Evolutionary conservation across 2,329 filamentous ascomycete genomes (phyloP).

Genomic region (Teratosphaeria destructans): DNA sequence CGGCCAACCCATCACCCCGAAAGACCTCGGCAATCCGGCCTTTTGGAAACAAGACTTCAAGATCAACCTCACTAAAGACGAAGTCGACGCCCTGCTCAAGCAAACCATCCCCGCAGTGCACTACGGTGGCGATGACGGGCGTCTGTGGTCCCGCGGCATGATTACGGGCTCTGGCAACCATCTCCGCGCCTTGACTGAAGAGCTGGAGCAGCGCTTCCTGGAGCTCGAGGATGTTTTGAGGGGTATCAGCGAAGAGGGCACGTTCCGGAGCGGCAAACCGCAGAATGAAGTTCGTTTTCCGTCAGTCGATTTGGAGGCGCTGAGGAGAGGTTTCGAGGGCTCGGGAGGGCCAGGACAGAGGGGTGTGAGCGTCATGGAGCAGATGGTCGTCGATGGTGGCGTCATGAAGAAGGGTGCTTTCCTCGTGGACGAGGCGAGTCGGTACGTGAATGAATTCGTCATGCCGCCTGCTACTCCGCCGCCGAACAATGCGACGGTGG

Average conservation of each 20-base stretch:
- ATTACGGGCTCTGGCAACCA: constrained; percentile 69
- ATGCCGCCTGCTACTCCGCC: constrained; percentile 26
- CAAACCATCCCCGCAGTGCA: constrained; percentile 44
- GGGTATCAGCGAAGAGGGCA: constrained; percentile 18
- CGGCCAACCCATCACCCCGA: constrained; percentile 16
- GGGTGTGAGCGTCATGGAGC: constrained; percentile 27
- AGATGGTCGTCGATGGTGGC: constrained; percentile 28
- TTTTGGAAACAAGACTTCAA: constrained; percentile 23
- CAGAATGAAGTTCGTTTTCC: constrained; percentile 24
- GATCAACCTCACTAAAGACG: constrained; percentile 27
- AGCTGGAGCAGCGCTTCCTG: constrained; percentile 61
- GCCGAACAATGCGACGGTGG: constrained; percentile 8
- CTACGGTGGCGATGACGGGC: constrained; percentile 32
- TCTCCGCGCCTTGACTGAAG: constrained; percentile 57
- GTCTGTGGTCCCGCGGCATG: constrained; percentile 48
- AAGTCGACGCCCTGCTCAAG: constrained; percentile 36
- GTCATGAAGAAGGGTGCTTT: constrained; percentile 27
- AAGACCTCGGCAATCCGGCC: constrained; percentile 16
- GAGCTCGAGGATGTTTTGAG: constrained; percentile 54
- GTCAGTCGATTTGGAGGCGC: constrained; percentile 20
- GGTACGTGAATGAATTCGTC: constrained; percentile 29
- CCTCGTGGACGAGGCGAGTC: constrained; percentile 27
- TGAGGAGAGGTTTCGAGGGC: constrained; percentile 17
- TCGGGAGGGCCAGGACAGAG: constrained; percentile 9
- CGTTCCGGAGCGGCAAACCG: constrained; percentile 20